Percentiles rank a stretch among this genome's conserved stretches.
These are phyloP conservation scores for Candida verbasci DNA, from an alignment of 805 yeast species.

Conservation along the genomic window DNA sequence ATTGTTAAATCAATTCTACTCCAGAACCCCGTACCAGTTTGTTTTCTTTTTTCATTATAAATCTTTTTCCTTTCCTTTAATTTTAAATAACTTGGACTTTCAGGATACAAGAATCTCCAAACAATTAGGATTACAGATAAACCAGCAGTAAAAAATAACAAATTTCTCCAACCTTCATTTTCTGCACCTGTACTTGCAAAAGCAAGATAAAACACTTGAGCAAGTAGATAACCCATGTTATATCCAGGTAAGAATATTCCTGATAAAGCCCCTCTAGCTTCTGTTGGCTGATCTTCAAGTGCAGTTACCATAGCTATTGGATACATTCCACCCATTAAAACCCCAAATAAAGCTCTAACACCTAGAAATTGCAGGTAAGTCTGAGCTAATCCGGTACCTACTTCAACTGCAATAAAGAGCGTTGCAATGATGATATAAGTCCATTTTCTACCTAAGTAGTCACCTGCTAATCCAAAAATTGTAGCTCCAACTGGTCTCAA, in stretches of 20 bases:
- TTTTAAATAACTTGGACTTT: slow-evolving; percentile 45
- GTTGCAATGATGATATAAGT: slow-evolving; percentile 47
- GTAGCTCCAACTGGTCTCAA: slow-evolving; percentile 63
- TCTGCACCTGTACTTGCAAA: slow-evolving; percentile 43
- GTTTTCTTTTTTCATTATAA: neutral
- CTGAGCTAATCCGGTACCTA: slow-evolving; percentile 59
- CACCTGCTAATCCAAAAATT: slow-evolving; percentile 57
- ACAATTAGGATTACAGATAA: slow-evolving; percentile 32
- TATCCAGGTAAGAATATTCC: slow-evolving; percentile 81
- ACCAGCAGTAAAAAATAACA: slow-evolving; percentile 71
- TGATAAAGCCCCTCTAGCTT: slow-evolving; percentile 54
- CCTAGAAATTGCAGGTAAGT: slow-evolving; percentile 56
- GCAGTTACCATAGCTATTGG: slow-evolving; percentile 54
- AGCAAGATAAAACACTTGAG: slow-evolving; percentile 62
- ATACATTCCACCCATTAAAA: slow-evolving; percentile 53
- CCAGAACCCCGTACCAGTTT: slow-evolving; percentile 21
- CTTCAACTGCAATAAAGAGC: slow-evolving; percentile 49
- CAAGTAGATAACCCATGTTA: slow-evolving; percentile 63
- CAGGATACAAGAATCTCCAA: slow-evolving; percentile 31
- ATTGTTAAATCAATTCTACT: slow-evolving; percentile 6
- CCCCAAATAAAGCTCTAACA: slow-evolving; percentile 59
- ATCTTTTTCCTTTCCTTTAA: slow-evolving; percentile 10
- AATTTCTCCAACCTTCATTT: slow-evolving; percentile 55
- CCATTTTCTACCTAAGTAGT: slow-evolving; percentile 58
- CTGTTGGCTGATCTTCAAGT: slow-evolving; percentile 49